phyloP scores from a whole-genome alignment of 441 rosid genomes.

The Viola pubescens region DNA sequence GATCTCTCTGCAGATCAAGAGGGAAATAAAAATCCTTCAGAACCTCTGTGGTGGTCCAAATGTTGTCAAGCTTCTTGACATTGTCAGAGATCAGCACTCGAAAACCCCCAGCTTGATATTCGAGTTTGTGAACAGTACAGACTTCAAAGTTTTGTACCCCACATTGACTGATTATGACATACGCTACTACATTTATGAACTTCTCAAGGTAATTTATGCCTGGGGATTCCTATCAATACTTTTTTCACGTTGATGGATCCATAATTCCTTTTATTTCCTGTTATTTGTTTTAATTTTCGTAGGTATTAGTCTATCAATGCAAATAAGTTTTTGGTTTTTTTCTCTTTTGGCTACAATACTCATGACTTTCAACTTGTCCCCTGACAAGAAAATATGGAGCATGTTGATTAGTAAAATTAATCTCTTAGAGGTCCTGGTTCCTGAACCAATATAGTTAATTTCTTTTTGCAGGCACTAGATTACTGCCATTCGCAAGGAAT shows the following conservation, averaged over 20 bases:
- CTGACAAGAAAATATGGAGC: background rate
- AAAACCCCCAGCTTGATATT: conserved; percentile 95
- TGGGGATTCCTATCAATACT: background rate
- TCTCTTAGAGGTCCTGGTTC: background rate
- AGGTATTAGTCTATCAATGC: background rate
- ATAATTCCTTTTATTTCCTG: background rate
- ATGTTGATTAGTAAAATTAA: background rate
- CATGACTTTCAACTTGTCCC: background rate
- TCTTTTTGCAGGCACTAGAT: conserved; percentile 69
- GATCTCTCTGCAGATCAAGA: conserved; percentile 56
- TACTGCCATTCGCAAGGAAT: conserved; percentile 96
- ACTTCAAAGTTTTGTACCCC: conserved; percentile 89
- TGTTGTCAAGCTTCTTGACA: conserved; percentile 73
- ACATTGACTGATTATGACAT: conserved; percentile 91
- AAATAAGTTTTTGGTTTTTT: background rate
- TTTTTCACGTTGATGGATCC: background rate
- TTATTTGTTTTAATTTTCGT: background rate
- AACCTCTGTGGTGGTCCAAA: conserved; percentile 90
- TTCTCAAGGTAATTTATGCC: conserved; percentile 60
- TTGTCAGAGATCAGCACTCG: conserved; percentile 89
- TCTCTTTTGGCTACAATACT: background rate
- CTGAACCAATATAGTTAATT: conserved; percentile 2
- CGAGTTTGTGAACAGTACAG: conserved; percentile 88
- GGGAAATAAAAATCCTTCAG: conserved; percentile 94
- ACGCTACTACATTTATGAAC: conserved; percentile 91